Percentiles rank a stretch among this genome's conserved stretches.
Conservation (phyloP, 257 asterid genomes). For the Verbena officinalis region DNA sequence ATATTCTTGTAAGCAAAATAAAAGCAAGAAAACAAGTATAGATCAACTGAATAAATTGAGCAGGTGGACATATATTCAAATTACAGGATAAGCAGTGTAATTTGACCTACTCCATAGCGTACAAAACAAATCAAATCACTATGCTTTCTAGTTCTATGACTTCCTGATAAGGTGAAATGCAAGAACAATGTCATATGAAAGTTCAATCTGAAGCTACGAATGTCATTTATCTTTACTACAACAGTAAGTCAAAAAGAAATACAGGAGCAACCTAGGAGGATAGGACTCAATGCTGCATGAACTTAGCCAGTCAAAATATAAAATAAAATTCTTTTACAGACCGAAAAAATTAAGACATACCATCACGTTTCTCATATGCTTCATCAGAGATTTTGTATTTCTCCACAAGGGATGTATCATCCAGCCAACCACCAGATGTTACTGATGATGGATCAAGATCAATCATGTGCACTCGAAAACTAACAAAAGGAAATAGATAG, state of each 20-base stretch:
- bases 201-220: conserved; percentile 15
- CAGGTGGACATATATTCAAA: background rate
- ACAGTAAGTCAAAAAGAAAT: background rate
- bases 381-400: conserved; percentile 94
- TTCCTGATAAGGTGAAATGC: background rate
- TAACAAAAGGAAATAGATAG: conserved; percentile 32
- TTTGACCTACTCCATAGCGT: conserved; percentile 3
- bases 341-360: conserved; percentile 39
- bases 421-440: conserved; percentile 98
- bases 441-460: conserved; percentile 94
- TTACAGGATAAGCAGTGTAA: conserved; percentile 5
- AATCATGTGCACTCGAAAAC: conserved; percentile 76
- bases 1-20: background rate
- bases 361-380: conserved; percentile 81
- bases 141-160: background rate
- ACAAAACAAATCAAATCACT: background rate
- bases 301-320: conserved; percentile 11
- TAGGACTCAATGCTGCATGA: conserved; percentile 8
- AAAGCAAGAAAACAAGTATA: background rate
- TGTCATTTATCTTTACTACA: background rate
- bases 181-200: conserved; percentile 17
- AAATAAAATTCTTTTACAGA: background rate
- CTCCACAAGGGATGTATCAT: conserved; percentile 93
- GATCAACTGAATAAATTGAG: conserved; percentile 14
- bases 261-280: background rate